phyloP scores from a whole-genome alignment of 2,329 filamentous ascomycete species.

The Cladosporium sp. region DNA sequence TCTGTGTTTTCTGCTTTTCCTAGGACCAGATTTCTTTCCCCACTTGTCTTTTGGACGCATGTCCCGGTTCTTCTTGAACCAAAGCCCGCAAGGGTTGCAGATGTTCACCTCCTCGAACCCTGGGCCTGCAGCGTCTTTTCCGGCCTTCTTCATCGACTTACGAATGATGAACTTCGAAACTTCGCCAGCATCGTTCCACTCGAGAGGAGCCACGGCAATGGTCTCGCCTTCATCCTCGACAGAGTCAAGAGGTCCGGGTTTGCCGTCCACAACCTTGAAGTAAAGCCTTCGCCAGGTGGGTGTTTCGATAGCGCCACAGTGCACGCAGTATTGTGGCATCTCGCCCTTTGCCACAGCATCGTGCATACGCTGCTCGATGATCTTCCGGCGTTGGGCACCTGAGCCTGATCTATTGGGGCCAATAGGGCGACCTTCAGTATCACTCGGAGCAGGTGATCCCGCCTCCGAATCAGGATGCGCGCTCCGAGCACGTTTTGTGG shows the following conservation, averaged over 20 bases:
- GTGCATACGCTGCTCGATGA: slow-evolving; percentile 54
- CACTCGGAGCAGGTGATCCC: slow-evolving; percentile 34
- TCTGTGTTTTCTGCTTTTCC: slow-evolving; percentile 27
- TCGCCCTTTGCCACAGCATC: slow-evolving; percentile 68
- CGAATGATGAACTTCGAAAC: slow-evolving; percentile 67
- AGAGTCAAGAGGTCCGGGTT: slow-evolving; percentile 65
- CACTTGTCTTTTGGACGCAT: slow-evolving; percentile 83
- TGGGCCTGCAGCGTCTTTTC: slow-evolving; percentile 24
- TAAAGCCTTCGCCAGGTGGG: slow-evolving; percentile 94
- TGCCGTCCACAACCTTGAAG: slow-evolving; percentile 68
- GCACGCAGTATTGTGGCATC: slow-evolving; percentile 82
- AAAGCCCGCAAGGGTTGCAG: slow-evolving; percentile 95
- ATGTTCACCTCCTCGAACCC: slow-evolving; percentile 69
- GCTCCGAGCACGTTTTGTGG: slow-evolving; percentile 14
- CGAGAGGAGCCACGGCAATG: slow-evolving; percentile 67
- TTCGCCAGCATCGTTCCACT: slow-evolving; percentile 56
- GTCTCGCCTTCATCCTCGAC: slow-evolving; percentile 69
- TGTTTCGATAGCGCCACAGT: slow-evolving; percentile 93
- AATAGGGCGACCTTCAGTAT: slow-evolving; percentile 26
- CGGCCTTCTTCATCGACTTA: slow-evolving; percentile 68
- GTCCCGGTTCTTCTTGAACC: slow-evolving; percentile 81
- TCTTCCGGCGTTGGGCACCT: slow-evolving; percentile 63
- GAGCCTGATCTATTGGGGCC: slow-evolving; percentile 35
- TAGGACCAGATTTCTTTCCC: slow-evolving; percentile 46
- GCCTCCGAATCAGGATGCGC: slow-evolving; percentile 27